phyloP scores from a whole-genome alignment of 2,329 filamentous ascomycete species.

The Xylariaceae sp. region DNA sequence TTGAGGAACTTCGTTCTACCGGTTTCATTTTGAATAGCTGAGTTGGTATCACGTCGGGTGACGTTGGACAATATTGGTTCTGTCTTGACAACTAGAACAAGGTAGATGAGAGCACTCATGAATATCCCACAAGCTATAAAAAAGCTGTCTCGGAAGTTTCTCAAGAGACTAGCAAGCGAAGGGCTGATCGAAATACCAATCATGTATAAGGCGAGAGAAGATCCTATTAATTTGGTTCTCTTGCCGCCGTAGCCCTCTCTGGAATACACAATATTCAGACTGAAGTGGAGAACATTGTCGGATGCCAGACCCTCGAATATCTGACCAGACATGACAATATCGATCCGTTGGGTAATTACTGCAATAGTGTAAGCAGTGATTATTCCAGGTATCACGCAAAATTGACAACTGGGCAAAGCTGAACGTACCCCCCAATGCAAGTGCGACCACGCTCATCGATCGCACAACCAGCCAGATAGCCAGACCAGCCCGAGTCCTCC shows the following conservation, averaged over 20 bases:
- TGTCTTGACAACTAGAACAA: neutral
- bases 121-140: constrained; percentile 13
- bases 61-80: too few relatives aligned
- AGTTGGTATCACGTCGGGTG: too few relatives aligned
- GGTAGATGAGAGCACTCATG: constrained; percentile 5
- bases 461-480: neutral
- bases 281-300: constrained; percentile 19
- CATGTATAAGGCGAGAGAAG: constrained; percentile 17
- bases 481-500: neutral
- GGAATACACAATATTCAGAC: constrained; percentile 11
- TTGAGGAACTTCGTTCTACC: too few relatives aligned
- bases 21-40: too few relatives aligned
- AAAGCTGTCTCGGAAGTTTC: constrained; percentile 11
- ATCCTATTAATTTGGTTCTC: constrained; percentile 10
- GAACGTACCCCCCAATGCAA: neutral
- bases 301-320: constrained; percentile 19
- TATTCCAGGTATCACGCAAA: too few relatives aligned
- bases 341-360: constrained; percentile 7
- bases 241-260: neutral
- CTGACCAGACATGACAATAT: constrained; percentile 9
- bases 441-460: neutral
- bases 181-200: constrained; percentile 15
- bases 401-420: too few relatives aligned
- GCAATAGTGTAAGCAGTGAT: neutral
- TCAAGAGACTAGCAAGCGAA: constrained; percentile 7